Conservation (phyloP, 176 grass and related monocot species). For the Oryza officinalis region DNA sequence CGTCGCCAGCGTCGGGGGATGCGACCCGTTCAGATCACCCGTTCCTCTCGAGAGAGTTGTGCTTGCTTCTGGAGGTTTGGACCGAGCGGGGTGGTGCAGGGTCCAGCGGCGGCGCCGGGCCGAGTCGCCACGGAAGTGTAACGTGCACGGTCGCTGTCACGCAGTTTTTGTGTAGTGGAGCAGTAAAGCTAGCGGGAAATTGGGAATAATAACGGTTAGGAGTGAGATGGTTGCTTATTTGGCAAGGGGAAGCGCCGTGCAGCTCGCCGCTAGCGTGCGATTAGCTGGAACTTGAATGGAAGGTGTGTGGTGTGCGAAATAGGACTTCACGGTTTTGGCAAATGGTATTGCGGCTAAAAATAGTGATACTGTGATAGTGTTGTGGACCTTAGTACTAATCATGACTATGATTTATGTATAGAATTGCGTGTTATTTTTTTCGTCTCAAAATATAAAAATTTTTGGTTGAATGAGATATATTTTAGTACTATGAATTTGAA, state of each 20-base stretch:
- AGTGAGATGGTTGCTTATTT: background rate
- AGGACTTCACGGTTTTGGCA: background rate
- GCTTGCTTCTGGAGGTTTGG: background rate
- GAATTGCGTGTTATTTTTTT: no score
- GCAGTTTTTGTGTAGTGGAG: no score
- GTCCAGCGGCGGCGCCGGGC: background rate
- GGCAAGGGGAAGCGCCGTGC: background rate
- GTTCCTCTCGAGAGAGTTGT: background rate
- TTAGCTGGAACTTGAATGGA: background rate
- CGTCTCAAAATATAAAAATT: no score
- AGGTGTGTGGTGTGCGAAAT: background rate
- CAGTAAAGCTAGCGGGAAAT: background rate
- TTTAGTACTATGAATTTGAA: no score
- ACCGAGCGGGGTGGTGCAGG: background rate
- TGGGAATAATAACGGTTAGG: background rate
- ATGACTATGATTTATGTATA: no score
- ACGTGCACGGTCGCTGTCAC: background rate
- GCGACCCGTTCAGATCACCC: background rate
- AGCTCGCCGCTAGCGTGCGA: background rate
- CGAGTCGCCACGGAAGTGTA: background rate
- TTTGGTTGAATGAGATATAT: no score
- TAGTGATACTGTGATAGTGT: background rate
- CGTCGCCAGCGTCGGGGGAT: background rate
- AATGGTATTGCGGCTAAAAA: background rate
- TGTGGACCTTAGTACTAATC: no score